phyloP scores from a whole-genome alignment of 2,329 filamentous ascomycete species.

The Fusarium sp. region DNA sequence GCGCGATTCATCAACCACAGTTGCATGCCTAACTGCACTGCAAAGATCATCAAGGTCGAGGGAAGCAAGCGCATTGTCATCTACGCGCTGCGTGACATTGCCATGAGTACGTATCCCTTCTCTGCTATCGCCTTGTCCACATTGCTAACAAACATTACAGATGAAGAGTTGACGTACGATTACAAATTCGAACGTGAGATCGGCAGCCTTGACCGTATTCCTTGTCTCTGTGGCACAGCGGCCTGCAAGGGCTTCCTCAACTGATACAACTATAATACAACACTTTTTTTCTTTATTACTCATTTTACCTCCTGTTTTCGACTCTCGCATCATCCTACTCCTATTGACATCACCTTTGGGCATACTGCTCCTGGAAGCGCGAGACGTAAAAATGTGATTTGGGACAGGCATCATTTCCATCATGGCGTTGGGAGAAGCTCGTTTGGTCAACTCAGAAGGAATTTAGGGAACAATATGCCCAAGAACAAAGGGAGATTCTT shows the following conservation, averaged over 20 bases:
- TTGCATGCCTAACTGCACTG: constrained; percentile 97
- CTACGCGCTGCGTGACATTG: constrained; percentile 95
- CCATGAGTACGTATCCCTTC: constrained; percentile 78
- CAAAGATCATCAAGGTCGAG: constrained; percentile 99
- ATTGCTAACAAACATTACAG: constrained; percentile 62
- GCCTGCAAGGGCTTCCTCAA: constrained; percentile 99
- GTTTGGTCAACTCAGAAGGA: constrained; percentile 26
- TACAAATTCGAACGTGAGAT: constrained; percentile 99
- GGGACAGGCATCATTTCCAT: constrained; percentile 32
- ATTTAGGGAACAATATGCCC: constrained; percentile 1
- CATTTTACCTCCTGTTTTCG: not conserved
- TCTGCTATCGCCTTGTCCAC: not conserved
- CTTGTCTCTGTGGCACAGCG: constrained; percentile 94
- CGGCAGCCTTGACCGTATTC: constrained; percentile 93
- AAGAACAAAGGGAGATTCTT: not conserved
- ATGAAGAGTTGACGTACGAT: constrained; percentile 99
- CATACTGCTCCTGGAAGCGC: constrained; percentile 9
- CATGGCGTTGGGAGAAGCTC: constrained; percentile 39
- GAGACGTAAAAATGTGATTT: constrained; percentile 37
- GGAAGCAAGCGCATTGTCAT: constrained; percentile 99
- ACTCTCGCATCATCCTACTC: constrained; percentile 18
- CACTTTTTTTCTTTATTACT: constrained; percentile 25
- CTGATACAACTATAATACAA: constrained; percentile 61
- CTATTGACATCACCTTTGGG: constrained; percentile 16
- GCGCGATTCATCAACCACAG: constrained; percentile 99